Evolutionary conservation across 1,284 basidiomycete genomes (phyloP).

Genomic region (Tilletia setariae): DNA sequence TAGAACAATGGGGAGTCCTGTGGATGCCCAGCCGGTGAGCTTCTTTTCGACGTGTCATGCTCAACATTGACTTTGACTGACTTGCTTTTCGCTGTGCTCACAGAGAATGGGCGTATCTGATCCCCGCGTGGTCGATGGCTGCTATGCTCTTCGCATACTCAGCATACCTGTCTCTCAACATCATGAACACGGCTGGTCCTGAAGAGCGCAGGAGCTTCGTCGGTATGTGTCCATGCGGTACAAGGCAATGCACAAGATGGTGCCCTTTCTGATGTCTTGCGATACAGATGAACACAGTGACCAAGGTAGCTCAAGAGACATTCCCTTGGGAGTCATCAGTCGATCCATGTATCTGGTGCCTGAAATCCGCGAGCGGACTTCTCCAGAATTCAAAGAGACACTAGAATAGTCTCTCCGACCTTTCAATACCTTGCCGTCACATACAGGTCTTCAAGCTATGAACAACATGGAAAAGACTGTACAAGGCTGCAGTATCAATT

Average conservation of each 20-base stretch:
- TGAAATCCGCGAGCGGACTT: background rate
- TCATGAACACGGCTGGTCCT: background rate
- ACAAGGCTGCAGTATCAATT: no score
- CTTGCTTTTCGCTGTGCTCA: background rate
- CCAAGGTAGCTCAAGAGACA: background rate
- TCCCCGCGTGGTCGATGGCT: slow-evolving; percentile 8
- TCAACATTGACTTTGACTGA: background rate
- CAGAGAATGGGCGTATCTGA: slow-evolving; percentile 17
- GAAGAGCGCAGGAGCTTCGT: background rate
- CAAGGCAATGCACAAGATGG: no score
- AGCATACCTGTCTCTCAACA: slow-evolving; percentile 4
- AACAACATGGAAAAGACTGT: no score
- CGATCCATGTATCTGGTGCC: background rate
- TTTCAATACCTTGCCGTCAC: background rate
- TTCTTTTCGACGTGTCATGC: background rate
- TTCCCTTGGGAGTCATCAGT: background rate
- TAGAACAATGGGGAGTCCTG: slow-evolving; percentile 1
- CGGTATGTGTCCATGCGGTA: background rate
- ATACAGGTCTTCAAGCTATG: no score
- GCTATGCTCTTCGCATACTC: slow-evolving; percentile 11
- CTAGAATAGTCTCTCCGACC: background rate
- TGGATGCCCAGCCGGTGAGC: slow-evolving; percentile 16
- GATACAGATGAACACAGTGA: slow-evolving; percentile 4
- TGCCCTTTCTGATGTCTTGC: background rate
- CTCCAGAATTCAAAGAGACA: background rate